Percentiles rank a stretch among this genome's conserved stretches.
phyloP scores from a whole-genome alignment of 1,139 yeast genomes.

The Yamadazyma spencermartinsiae region DNA sequence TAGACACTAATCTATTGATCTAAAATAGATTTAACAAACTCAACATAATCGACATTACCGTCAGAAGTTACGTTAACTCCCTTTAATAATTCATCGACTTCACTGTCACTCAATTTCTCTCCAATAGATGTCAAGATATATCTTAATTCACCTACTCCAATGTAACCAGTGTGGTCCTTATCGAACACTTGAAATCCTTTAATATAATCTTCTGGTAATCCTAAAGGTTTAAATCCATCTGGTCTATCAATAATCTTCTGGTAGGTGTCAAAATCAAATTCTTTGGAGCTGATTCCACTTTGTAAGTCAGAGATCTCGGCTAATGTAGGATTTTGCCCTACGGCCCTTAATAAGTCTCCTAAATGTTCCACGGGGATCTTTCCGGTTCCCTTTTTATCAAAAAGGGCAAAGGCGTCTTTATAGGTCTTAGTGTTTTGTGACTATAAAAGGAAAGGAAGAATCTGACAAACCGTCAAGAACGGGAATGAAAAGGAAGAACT shows the following conservation, averaged over 20 bases:
- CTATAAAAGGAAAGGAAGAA: slow-evolving; percentile 21
- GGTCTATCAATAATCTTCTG: slow-evolving; percentile 80
- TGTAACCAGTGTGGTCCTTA: slow-evolving; percentile 91
- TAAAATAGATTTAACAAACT: slow-evolving; percentile 88
- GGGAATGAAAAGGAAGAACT: too few relatives aligned
- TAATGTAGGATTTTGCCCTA: slow-evolving; percentile 96
- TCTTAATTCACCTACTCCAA: slow-evolving; percentile 95
- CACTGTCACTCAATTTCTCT: slow-evolving; percentile 84
- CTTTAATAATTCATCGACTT: slow-evolving; percentile 92
- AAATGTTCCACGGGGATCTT: slow-evolving; percentile 83
- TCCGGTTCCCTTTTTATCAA: slow-evolving; percentile 96
- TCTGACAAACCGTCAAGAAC: too few relatives aligned
- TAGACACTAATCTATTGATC: slow-evolving; percentile 57
- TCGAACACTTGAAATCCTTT: slow-evolving; percentile 98
- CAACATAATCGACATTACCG: slow-evolving; percentile 92
- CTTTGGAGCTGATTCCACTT: slow-evolving; percentile 41
- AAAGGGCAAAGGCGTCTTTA: slow-evolving; percentile 95
- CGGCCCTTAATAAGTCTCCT: slow-evolving; percentile 93
- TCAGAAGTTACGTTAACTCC: slow-evolving; percentile 93
- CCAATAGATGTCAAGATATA: slow-evolving; percentile 93
- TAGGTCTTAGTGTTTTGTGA: slow-evolving; percentile 66
- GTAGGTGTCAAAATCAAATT: slow-evolving; percentile 75
- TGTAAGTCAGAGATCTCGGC: slow-evolving; percentile 82
- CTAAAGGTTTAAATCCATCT: slow-evolving; percentile 85
- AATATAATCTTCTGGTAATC: slow-evolving; percentile 95